These are phyloP conservation scores for Populus tremula DNA, from an alignment of 345 rosid species.

Conservation along the genomic window DNA sequence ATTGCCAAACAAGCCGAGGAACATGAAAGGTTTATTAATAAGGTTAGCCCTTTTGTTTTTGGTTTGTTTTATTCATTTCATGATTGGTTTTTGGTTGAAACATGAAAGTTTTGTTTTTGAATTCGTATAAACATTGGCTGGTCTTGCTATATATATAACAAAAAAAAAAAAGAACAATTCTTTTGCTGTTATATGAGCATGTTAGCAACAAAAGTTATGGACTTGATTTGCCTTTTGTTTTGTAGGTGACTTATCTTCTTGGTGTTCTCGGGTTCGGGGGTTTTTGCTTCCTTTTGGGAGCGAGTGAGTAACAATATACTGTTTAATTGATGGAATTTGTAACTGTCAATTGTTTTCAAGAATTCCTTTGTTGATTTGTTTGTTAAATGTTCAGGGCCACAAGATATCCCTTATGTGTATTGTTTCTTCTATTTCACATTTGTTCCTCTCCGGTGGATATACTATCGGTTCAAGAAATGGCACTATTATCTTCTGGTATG, in stretches of 20 bases:
- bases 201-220: neutral
- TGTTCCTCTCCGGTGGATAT: conserved; percentile 97
- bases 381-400: conserved; percentile 62
- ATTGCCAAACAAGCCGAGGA: conserved; percentile 94
- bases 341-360: neutral
- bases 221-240: neutral
- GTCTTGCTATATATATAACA: neutral
- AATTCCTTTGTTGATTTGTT: conserved; percentile 13
- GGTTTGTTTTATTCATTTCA: neutral
- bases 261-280: conserved; percentile 95
- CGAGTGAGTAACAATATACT: conserved; percentile 52
- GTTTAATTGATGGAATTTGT: conserved; percentile 13
- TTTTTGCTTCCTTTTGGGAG: conserved; percentile 87
- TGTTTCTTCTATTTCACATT: conserved; percentile 74
- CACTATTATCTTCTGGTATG: conserved; percentile 95
- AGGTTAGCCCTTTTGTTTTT: conserved; percentile 36
- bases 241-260: conserved; percentile 77
- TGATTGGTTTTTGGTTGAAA: neutral
- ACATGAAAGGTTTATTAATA: conserved; percentile 80
- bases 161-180: no score
- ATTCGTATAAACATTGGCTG: neutral
- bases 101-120: neutral
- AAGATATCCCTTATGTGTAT: conserved; percentile 75
- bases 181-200: neutral
- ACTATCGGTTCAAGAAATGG: conserved; percentile 95